Evolutionary conservation across 441 rosid species (phyloP).

Genomic region (Metrosideros polymorpha): DNA sequence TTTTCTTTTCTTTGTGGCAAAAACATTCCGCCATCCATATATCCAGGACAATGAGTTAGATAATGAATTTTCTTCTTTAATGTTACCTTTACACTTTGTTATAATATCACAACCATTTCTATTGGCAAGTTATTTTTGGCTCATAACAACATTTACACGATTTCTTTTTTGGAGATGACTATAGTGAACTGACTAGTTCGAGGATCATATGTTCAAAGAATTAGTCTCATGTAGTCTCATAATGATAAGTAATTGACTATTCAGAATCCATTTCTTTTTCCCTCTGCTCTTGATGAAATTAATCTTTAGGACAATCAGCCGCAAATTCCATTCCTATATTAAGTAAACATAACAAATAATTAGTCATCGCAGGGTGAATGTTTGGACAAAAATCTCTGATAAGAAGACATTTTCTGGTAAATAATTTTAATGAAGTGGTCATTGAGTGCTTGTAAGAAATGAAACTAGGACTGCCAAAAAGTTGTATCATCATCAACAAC

Average conservation of each 20-base stretch:
- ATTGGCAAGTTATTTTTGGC: too few relatives aligned
- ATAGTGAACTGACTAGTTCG: not conserved
- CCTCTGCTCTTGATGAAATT: not conserved
- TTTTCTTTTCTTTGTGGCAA: not conserved
- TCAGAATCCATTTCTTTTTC: not conserved
- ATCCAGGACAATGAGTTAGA: not conserved
- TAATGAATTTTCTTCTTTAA: not conserved
- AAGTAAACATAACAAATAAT: not conserved
- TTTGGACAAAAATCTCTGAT: not conserved
- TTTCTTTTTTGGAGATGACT: too few relatives aligned
- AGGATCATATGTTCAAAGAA: not conserved
- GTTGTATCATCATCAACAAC: not conserved
- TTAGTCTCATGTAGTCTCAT: fast-evolving
- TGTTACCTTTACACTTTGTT: not conserved
- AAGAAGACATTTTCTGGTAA: not conserved
- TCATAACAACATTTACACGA: too few relatives aligned
- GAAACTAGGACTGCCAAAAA: not conserved
- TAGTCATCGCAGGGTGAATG: not conserved
- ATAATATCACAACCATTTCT: too few relatives aligned
- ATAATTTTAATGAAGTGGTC: not conserved
- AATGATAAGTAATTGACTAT: not conserved
- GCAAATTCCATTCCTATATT: not conserved
- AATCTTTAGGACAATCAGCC: not conserved
- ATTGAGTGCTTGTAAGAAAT: not conserved
- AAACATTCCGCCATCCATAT: not conserved